These are phyloP conservation scores for Solanum pinnatisectum DNA, from an alignment of 257 asterid species.

Conservation along the genomic window DNA sequence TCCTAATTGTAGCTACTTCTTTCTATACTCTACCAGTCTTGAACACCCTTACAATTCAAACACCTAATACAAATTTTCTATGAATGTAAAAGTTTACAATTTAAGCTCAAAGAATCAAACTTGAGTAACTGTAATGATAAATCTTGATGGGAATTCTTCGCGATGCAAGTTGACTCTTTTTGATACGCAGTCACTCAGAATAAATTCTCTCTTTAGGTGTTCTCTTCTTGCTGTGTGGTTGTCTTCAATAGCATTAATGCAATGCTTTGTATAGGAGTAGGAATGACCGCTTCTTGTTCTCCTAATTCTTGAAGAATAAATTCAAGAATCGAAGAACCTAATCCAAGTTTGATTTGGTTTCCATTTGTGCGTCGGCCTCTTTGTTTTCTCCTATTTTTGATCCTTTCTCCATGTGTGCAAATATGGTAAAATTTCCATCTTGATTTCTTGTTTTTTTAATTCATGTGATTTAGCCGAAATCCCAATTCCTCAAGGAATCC, in stretches of 20 bases:
- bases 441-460: neutral
- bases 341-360: neutral
- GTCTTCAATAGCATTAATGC: neutral
- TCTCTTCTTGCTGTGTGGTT: neutral
- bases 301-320: neutral
- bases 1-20: neutral
- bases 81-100: neutral
- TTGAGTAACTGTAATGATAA: neutral
- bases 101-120: neutral
- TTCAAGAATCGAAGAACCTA: neutral
- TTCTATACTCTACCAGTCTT: neutral
- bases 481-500: neutral
- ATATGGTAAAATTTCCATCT: neutral
- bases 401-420: neutral
- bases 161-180: neutral
- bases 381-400: neutral
- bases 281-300: neutral
- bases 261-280: neutral
- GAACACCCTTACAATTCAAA: neutral
- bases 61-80: neutral
- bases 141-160: neutral
- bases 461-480: neutral
- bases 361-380: neutral
- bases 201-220: neutral
- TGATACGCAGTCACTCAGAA: neutral